phyloP scores from a whole-genome alignment of 2,329 filamentous ascomycete species.

The Colletotrichum tanaceti region DNA sequence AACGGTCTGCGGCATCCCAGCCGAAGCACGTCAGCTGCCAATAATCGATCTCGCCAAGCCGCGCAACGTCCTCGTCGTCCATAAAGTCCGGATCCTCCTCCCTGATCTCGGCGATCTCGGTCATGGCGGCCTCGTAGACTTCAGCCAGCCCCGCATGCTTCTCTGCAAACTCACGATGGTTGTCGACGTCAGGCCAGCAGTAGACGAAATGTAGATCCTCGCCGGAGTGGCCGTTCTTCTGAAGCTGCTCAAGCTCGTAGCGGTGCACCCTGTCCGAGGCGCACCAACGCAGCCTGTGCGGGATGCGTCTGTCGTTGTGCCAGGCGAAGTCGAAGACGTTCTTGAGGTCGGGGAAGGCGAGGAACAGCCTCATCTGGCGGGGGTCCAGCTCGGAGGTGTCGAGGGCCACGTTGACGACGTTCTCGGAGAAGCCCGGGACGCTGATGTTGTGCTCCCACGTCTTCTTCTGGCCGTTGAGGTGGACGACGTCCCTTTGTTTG shows the following conservation, averaged over 20 bases:
- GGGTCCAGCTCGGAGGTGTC: slow-evolving; percentile 2
- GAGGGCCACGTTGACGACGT: slow-evolving; percentile 48
- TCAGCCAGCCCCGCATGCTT: slow-evolving; percentile 30
- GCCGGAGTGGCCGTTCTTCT: slow-evolving; percentile 44
- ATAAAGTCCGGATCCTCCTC: slow-evolving; percentile 8
- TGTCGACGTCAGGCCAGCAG: slow-evolving; percentile 51
- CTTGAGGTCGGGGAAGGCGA: slow-evolving; percentile 45
- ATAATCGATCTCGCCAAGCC: slow-evolving; percentile 8
- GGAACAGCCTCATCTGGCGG: slow-evolving; percentile 11
- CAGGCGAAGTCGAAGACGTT: slow-evolving; percentile 45
- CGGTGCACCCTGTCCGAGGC: slow-evolving; percentile 46
- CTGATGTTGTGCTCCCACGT: slow-evolving; percentile 31
- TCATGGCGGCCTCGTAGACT: background rate
- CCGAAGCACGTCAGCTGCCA: slow-evolving; percentile 31
- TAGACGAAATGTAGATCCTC: slow-evolving; percentile 45
- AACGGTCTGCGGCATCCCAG: slow-evolving; percentile 29
- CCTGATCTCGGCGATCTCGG: background rate
- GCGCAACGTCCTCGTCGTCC: slow-evolving; percentile 4
- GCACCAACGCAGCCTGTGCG: slow-evolving; percentile 48
- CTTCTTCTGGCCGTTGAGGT: slow-evolving; percentile 18
- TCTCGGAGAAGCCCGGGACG: slow-evolving; percentile 47
- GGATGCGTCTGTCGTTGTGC: slow-evolving; percentile 27
- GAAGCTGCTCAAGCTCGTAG: slow-evolving; percentile 46
- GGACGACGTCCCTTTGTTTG: slow-evolving; percentile 48
- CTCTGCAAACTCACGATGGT: slow-evolving; percentile 47